Conservation (phyloP, 2,329 filamentous ascomycete genomes). For the Atkinsonella texensis region DNA sequence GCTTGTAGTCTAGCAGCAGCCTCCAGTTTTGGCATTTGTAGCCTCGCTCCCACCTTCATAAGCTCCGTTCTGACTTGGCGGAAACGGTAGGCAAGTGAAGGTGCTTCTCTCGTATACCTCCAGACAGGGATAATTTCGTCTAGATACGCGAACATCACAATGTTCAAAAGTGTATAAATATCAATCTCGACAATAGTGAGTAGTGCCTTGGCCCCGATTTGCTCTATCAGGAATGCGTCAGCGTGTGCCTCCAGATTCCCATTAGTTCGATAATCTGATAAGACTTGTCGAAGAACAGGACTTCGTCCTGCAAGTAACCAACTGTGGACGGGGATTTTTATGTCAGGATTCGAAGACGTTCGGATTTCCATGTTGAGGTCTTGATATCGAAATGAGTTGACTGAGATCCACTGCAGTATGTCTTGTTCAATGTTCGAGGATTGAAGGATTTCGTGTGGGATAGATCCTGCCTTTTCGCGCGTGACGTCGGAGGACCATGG, state of each 20-base stretch:
- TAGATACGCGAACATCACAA: slow-evolving; percentile 70
- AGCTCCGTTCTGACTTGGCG: slow-evolving; percentile 72
- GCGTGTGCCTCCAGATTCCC: slow-evolving; percentile 10
- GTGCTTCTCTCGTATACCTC: slow-evolving; percentile 61
- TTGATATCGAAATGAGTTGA: slow-evolving; percentile 25
- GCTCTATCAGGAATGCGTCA: slow-evolving; percentile 20
- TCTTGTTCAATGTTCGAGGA: slow-evolving; percentile 57
- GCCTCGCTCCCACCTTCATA: slow-evolving; percentile 67
- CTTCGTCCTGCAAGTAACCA: slow-evolving; percentile 72
- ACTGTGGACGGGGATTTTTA: slow-evolving; percentile 68
- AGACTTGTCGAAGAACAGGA: slow-evolving; percentile 47
- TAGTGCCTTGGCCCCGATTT: slow-evolving; percentile 36
- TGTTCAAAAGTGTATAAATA: slow-evolving; percentile 64
- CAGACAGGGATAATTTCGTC: slow-evolving; percentile 76
- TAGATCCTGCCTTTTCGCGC: slow-evolving; percentile 34
- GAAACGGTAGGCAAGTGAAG: slow-evolving; percentile 57
- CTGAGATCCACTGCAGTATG: slow-evolving; percentile 36
- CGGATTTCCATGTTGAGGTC: slow-evolving; percentile 34
- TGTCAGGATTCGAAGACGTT: slow-evolving; percentile 51
- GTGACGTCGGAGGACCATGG: slow-evolving; percentile 19
- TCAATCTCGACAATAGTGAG: slow-evolving; percentile 61
- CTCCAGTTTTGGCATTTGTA: slow-evolving; percentile 64
- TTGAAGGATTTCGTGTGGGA: slow-evolving; percentile 42
- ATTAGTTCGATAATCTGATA: slow-evolving; percentile 41
- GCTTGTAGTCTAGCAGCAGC: slow-evolving; percentile 65